Conservation (phyloP, 106 monocot species). For the Allium sativum region DNA sequence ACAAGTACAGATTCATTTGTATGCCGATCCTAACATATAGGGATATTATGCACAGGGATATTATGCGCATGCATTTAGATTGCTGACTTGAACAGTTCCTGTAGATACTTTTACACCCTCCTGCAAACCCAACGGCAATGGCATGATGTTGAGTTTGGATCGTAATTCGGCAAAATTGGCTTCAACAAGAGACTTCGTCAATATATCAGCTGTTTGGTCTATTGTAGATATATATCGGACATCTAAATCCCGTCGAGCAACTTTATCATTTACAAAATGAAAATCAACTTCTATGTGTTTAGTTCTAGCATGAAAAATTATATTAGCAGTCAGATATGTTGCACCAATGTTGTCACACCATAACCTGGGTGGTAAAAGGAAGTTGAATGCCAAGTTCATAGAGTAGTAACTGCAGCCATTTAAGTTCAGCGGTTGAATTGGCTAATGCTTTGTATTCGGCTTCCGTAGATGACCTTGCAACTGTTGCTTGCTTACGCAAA, state of each 20-base stretch:
- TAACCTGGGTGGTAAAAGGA: background rate
- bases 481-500: conserved; percentile 11
- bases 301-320: conserved; percentile 10
- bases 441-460: conserved; percentile 9
- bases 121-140: background rate
- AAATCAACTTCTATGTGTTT: conserved; percentile 15
- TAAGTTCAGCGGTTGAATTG: background rate
- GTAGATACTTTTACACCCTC: background rate
- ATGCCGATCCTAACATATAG: too few relatives aligned
- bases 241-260: background rate
- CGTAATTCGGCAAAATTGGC: background rate
- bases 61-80: too few relatives aligned
- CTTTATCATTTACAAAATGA: conserved; percentile 16
- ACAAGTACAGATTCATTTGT: too few relatives aligned
- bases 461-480: conserved; percentile 10
- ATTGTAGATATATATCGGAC: background rate
- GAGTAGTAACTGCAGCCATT: background rate
- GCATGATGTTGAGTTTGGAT: background rate
- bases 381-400: background rate
- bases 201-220: background rate
- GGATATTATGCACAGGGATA: too few relatives aligned
- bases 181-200: background rate
- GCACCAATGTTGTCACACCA: conserved; percentile 20
- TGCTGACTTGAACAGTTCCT: too few relatives aligned
- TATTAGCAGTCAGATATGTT: background rate